These are phyloP conservation scores for Aspergillus ustus DNA, from an alignment of 2,329 filamentous ascomycete species.

Conservation along the genomic window DNA sequence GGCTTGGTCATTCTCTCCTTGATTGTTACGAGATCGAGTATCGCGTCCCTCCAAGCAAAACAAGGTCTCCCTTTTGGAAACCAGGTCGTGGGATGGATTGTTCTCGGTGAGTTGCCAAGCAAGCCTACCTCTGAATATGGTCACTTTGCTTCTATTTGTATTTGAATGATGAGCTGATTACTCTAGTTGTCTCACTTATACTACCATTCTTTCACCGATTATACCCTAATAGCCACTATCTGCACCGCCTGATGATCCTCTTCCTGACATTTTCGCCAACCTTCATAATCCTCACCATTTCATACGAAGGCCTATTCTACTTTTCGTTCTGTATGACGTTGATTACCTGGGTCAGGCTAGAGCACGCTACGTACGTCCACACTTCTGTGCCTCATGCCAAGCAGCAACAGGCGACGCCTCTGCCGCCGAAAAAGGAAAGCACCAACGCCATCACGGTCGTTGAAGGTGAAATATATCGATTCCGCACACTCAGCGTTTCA, in stretches of 20 bases:
- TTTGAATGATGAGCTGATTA: slow-evolving; percentile 15
- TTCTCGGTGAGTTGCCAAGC: slow-evolving; percentile 63
- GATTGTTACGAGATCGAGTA: slow-evolving; percentile 83
- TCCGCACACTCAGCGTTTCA: slow-evolving; percentile 75
- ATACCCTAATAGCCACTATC: slow-evolving; percentile 82
- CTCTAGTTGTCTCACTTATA: slow-evolving; percentile 69
- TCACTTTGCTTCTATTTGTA: too few relatives aligned
- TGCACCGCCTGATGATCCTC: slow-evolving; percentile 84
- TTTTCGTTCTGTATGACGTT: slow-evolving; percentile 82
- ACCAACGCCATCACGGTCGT: slow-evolving; percentile 41
- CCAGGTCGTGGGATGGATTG: slow-evolving; percentile 81
- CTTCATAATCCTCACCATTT: slow-evolving; percentile 95
- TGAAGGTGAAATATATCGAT: slow-evolving; percentile 41
- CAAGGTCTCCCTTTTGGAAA: slow-evolving; percentile 84
- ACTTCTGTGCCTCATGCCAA: slow-evolving; percentile 31
- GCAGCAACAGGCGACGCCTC: slow-evolving; percentile 29
- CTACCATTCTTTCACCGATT: slow-evolving; percentile 82
- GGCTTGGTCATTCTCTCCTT: slow-evolving; percentile 82
- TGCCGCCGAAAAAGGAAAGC: slow-evolving; percentile 26
- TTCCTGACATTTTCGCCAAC: slow-evolving; percentile 92
- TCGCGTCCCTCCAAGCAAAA: slow-evolving; percentile 82
- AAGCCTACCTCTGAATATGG: neutral
- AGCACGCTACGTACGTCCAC: slow-evolving; percentile 71
- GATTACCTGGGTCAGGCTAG: slow-evolving; percentile 88
- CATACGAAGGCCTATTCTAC: slow-evolving; percentile 96